phyloP scores from a whole-genome alignment of 163 green algal species.

The Prototheca wickerhamii region DNA sequence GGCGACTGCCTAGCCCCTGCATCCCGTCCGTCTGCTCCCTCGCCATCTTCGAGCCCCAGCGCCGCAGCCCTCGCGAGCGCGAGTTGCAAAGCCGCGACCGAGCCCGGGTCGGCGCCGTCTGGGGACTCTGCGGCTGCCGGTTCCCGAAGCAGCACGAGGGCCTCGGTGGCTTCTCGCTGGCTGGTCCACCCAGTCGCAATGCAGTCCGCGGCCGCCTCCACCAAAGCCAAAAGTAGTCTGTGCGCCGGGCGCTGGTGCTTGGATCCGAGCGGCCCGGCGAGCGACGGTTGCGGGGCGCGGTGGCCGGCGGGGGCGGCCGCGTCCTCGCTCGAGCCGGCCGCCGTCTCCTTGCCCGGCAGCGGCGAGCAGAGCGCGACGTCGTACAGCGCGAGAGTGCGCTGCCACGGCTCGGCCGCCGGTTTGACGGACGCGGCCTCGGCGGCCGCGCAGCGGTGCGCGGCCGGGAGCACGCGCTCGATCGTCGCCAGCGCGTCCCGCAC shows the following conservation, averaged over 20 bases:
- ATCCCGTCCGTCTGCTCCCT: neutral
- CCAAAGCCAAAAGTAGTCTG: neutral
- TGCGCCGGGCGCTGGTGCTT: neutral
- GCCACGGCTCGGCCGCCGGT: neutral
- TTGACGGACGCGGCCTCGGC: neutral
- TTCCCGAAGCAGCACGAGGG: neutral
- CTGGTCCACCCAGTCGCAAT: neutral
- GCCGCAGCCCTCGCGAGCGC: too few relatives aligned
- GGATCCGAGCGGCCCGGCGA: too few relatives aligned
- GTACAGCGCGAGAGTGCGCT: neutral
- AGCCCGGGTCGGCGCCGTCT: too few relatives aligned
- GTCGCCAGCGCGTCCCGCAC: constrained; percentile 3
- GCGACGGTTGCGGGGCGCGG: too few relatives aligned
- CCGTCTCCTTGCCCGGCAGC: neutral
- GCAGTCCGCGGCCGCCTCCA: neutral
- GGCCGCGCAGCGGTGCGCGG: neutral
- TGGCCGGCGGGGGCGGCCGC: too few relatives aligned
- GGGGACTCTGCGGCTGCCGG: too few relatives aligned
- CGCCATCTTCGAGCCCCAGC: neutral
- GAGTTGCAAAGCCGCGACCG: neutral
- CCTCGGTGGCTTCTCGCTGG: too few relatives aligned
- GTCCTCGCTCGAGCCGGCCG: too few relatives aligned
- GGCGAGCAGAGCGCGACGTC: neutral
- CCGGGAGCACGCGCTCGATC: too few relatives aligned
- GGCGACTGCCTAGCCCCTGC: too few relatives aligned